Percentiles rank a stretch among this genome's conserved stretches.
These are phyloP conservation scores for Sarcomyxa edulis DNA, from an alignment of 768 basidiomycete genomes.

Conservation along the genomic window DNA sequence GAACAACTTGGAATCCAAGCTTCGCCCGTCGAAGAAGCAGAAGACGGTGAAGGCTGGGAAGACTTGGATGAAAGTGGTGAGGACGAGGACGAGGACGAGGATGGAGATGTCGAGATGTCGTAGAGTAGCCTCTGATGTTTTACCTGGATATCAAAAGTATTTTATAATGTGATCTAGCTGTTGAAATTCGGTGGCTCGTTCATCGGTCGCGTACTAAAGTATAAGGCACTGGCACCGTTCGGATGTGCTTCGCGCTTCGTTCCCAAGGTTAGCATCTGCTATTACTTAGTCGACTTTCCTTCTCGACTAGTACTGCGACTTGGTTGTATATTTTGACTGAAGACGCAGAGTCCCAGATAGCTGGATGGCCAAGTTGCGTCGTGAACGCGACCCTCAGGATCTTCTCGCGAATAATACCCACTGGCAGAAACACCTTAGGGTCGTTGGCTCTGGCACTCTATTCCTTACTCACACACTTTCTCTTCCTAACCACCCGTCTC, in stretches of 20 bases:
- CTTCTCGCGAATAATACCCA: slow-evolving; percentile 10
- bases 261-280: too few relatives aligned
- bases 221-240: too few relatives aligned
- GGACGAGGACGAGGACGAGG: slow-evolving; percentile 46
- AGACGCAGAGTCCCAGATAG: too few relatives aligned
- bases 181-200: too few relatives aligned
- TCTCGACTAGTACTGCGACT: too few relatives aligned
- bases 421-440: slow-evolving; percentile 46
- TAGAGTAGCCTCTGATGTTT: slow-evolving; percentile 24
- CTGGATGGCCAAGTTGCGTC: slow-evolving; percentile 48
- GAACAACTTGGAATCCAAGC: slow-evolving; percentile 62
- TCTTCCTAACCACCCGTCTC: slow-evolving; percentile 53
- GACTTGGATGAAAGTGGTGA: slow-evolving; percentile 58
- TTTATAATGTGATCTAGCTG: too few relatives aligned
- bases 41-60: slow-evolving; percentile 49
- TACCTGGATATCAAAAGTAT: too few relatives aligned
- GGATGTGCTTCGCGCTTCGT: too few relatives aligned
- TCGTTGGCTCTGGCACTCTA: slow-evolving; percentile 76
- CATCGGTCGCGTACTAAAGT: too few relatives aligned
- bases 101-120: slow-evolving; percentile 55
- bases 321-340: too few relatives aligned
- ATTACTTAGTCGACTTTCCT: too few relatives aligned
- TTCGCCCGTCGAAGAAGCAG: slow-evolving; percentile 53
- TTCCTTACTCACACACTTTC: slow-evolving; percentile 73
- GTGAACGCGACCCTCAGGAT: slow-evolving; percentile 26